A percentile compares a stretch with the other conserved stretches of the same genome.
These are phyloP conservation scores for Fonsecaea monophora DNA, from an alignment of 2,329 filamentous ascomycete species.

Conservation along the genomic window DNA sequence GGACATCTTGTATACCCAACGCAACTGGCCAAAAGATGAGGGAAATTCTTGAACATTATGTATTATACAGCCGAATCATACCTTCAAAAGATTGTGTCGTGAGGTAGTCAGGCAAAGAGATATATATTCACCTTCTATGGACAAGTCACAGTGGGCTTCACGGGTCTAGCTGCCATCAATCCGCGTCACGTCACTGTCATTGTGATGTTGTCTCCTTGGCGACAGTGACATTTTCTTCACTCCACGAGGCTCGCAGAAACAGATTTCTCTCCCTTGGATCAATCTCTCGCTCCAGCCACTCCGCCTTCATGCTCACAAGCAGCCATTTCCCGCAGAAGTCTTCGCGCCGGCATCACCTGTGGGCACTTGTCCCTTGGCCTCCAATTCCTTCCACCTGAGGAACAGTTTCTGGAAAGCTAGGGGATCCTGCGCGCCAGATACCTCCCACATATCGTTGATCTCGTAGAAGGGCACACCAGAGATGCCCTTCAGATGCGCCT, in stretches of 20 bases:
- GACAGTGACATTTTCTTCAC: background rate
- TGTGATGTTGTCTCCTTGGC: background rate
- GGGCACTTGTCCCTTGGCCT: constrained; percentile 35
- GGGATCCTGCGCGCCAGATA: constrained; percentile 76
- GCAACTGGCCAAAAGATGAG: background rate
- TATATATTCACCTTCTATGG: background rate
- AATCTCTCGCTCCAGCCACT: background rate
- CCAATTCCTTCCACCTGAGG: constrained; percentile 61
- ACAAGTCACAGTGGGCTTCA: background rate
- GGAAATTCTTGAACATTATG: background rate
- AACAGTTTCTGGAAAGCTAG: constrained; percentile 71
- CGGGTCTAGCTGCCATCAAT: background rate
- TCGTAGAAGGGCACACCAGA: constrained; percentile 77
- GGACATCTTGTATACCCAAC: background rate
- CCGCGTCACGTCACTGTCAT: background rate
- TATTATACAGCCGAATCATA: background rate
- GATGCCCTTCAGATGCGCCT: constrained; percentile 61
- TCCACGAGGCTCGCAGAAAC: background rate
- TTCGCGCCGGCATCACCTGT: constrained; percentile 7
- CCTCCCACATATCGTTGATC: constrained; percentile 66
- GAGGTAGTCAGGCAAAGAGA: background rate
- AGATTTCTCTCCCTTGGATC: background rate
- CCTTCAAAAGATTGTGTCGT: background rate
- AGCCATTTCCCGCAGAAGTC: constrained; percentile 23
- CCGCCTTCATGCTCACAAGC: constrained; percentile 18